Evolutionary conservation across 768 basidiomycete species (phyloP).

Genomic region (Leccinum subtestaceum): DNA sequence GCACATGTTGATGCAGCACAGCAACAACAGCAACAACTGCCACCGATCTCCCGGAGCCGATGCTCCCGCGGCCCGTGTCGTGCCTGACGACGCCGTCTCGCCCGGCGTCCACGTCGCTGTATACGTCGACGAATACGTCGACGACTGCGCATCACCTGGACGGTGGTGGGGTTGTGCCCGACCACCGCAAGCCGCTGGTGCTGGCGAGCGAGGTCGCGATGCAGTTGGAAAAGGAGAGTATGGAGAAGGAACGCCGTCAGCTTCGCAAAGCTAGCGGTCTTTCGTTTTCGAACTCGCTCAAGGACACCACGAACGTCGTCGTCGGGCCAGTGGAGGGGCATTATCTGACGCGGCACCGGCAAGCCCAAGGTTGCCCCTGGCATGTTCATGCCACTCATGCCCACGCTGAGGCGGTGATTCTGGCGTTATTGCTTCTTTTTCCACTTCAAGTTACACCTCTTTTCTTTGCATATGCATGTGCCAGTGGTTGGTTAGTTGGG

Average conservation of each 20-base stretch:
- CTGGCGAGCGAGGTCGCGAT: slow-evolving; percentile 53
- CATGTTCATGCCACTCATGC: too few relatives aligned
- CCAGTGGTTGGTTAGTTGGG: too few relatives aligned
- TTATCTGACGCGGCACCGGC: slow-evolving; percentile 19
- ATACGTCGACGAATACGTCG: slow-evolving; percentile 3
- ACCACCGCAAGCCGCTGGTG: slow-evolving; percentile 32
- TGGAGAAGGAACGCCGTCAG: slow-evolving; percentile 34
- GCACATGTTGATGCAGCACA: slow-evolving; percentile 24
- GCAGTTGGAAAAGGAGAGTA: slow-evolving; percentile 47
- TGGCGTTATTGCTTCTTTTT: too few relatives aligned
- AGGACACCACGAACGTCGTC: slow-evolving; percentile 28
- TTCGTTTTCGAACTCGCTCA: slow-evolving; percentile 21
- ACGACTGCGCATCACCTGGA: slow-evolving; percentile 13
- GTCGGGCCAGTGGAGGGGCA: slow-evolving; percentile 11
- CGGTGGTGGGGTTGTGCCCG: slow-evolving; percentile 7
- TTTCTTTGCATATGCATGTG: too few relatives aligned
- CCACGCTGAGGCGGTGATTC: slow-evolving; percentile 12
- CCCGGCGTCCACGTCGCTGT: slow-evolving; percentile 21
- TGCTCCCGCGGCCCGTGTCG: slow-evolving; percentile 20
- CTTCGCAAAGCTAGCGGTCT: slow-evolving; percentile 14
- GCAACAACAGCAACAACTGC: neutral
- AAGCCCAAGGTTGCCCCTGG: slow-evolving; percentile 12
- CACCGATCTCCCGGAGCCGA: slow-evolving; percentile 25
- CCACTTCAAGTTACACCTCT: too few relatives aligned
- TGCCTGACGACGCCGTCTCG: slow-evolving; percentile 24